phyloP scores from a whole-genome alignment of 352 stramenopile species.

The Pseudoperonospora humuli region DNA sequence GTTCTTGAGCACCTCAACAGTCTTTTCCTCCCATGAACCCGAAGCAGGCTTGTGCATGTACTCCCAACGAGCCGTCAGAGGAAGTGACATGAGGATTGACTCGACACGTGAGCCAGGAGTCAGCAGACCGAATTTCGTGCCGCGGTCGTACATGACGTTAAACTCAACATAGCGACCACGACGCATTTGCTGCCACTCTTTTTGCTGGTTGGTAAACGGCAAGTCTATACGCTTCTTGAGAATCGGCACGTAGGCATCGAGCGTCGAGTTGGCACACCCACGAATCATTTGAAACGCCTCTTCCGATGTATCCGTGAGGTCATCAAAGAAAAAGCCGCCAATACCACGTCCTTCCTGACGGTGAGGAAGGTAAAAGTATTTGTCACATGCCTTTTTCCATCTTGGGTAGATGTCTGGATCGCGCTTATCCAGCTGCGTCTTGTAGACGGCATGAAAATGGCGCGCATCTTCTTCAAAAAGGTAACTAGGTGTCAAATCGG shows the following conservation, averaged over 20 bases:
- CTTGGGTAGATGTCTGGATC: constrained; percentile 89
- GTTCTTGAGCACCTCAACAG: constrained; percentile 90
- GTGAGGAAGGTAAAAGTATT: constrained; percentile 98
- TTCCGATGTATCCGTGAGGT: constrained; percentile 92
- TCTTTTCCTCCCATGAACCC: constrained; percentile 89
- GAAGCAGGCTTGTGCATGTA: constrained; percentile 89
- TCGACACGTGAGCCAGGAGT: constrained; percentile 95
- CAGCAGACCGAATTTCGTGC: constrained; percentile 97
- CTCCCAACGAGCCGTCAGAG: constrained; percentile 94
- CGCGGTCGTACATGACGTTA: constrained; percentile 99
- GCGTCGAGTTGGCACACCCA: constrained; percentile 71
- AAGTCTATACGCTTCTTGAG: constrained; percentile 93
- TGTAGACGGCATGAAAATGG: constrained; percentile 98
- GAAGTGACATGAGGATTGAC: constrained; percentile 98
- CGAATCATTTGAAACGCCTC: constrained; percentile 78
- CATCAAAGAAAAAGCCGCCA: constrained; percentile 98
- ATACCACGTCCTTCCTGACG: constrained; percentile 92
- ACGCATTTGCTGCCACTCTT: constrained; percentile 97
- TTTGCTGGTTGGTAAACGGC: constrained; percentile 92
- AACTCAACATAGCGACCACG: constrained; percentile 98
- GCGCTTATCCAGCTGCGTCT: constrained; percentile 88
- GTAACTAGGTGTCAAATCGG: constrained; percentile 96
- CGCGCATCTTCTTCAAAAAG: constrained; percentile 93
- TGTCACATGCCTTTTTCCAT: constrained; percentile 96
- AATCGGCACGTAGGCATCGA: constrained; percentile 94